Base-by-base conservation (phyloP, 2,329 filamentous ascomycete genomes). In the Kalaharituber pfeilii region DNA sequence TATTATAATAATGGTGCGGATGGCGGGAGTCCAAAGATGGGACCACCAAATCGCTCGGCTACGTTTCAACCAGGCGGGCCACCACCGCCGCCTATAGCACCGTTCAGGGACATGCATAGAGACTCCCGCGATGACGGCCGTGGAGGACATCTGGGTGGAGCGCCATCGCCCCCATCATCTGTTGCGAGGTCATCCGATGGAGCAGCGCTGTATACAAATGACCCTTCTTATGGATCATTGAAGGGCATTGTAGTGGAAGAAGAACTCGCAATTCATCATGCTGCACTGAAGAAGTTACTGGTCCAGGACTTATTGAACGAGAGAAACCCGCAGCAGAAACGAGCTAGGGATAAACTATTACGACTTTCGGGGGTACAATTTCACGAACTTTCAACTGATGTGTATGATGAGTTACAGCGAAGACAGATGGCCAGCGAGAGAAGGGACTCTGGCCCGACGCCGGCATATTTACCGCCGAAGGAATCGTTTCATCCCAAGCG, bases 361-460 rank as follows among this genome's bases (percentile, higher is more conserved):
- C 80, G 89, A 56, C 76, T 98, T 51, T 94, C 88, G 0, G 75
- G 83, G 1, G 86, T 94, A 26, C 91, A 98, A 68, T 96, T 98
- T 68, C 86, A 94, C 69, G 91, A 98, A 71, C 76, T 98, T 59
- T 95, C 88, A 69, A 96, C 89, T 55, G 91, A 98, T 70, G 89
- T 98, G 39, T 96, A 84, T 70, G 91, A 98, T 69, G 91, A 98
- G 70, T 74, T 96, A 60, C 75, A 93, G 62, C 82, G 91, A 56
- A 80, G 91, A 60, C 88, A 96, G 68, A 78, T 84, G 60, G 71
- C 53, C 72, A 75, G 58, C 22, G 76, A 74, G 72, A 73, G 30
- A 60, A 60, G 11, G 58, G 63, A 49, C 73, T 71, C 58, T 68
- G 66, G 49, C 70, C 22, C 70, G 2, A 75, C 76, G n/a, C 85